These are phyloP conservation scores for Zasmidium angulare DNA, from an alignment of 2,329 filamentous ascomycete species.

Conservation along the genomic window DNA sequence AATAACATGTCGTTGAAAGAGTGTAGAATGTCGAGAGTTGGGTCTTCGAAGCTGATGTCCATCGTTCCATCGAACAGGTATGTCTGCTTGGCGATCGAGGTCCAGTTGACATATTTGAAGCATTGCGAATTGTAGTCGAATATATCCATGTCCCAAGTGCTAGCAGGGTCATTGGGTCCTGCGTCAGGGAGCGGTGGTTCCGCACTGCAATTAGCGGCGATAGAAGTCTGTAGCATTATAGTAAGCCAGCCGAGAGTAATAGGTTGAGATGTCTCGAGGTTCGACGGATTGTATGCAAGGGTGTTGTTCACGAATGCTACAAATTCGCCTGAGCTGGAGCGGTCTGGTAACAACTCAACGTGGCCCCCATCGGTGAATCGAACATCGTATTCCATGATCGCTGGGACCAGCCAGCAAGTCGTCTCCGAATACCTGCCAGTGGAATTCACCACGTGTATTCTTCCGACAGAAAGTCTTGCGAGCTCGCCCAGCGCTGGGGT, in stretches of 20 bases:
- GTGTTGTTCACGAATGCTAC: conserved; percentile 17
- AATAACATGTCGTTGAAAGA: conserved; percentile 16
- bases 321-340: background rate
- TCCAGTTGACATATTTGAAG: background rate
- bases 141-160: conserved; percentile 1
- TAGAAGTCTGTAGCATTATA: background rate
- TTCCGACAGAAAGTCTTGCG: background rate
- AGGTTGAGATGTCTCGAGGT: background rate
- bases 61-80: background rate
- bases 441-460: background rate
- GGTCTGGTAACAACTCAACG: background rate
- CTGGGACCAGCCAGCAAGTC: conserved; percentile 12
- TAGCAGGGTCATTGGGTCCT: background rate
- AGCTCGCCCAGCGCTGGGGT: background rate
- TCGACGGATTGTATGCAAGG: background rate
- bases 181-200: background rate
- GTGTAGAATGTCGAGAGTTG: conserved; percentile 6
- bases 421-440: conserved; percentile 8
- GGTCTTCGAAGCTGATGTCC: conserved; percentile 6
- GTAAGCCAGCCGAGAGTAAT: conserved; percentile 1
- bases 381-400: conserved; percentile 18
- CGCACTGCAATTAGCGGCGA: conserved; percentile 2
- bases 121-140: background rate
- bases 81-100: background rate
- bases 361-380: background rate